Evolutionary conservation across 2,329 filamentous ascomycete species (phyloP), one percentile per base, ranked within the genome.

Genomic region (Aspergillus sp.): DNA sequence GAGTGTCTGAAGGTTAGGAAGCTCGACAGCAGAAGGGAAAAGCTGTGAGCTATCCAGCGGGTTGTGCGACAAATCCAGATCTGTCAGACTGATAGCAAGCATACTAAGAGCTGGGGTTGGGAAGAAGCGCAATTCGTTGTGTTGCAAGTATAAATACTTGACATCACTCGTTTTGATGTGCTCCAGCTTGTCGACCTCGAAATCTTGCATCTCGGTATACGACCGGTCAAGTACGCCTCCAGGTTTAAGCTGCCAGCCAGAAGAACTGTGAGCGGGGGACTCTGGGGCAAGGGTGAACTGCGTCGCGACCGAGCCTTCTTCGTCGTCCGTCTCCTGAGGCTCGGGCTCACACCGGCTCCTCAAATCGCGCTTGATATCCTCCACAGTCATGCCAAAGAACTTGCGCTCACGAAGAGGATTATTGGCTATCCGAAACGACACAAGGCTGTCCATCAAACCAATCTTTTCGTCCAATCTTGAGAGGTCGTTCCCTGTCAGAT

Each of bases 381-480:
- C 90, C 0, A 91, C 93, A 23, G 85, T 85, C 79, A 96, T 91
- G 0, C 87, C 90, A 15, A 93, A 82, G 68, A 95, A 92, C 73
- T 93, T 97, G 73, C 91, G 93, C 73, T 97, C 93, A 15, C 91
- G 85, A 15, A 99, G 80, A 0, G 95, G 95, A 70, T 99, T 99
- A n/a, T 92, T 93, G 48, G 88, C 89, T 34, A 99, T 82, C 4
- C 89, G 87, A 47, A 98, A 84, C 72, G 89, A 89, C 22, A 87
- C 84, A 9, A 99, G 80, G 49, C 79, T 88, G 6, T 92, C 87
- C 92, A 98, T 97, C 28, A 86, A 81, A 5, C 89, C 90, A 61
- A 98, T 86, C 66, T 88, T 88, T 0, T 91, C 84, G 31, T 95
- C 91, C 7, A 99, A 76, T 13, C 86, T 81, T 2, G 87, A 87